phyloP scores from a whole-genome alignment of 2,329 filamentous ascomycete species.

The Aureobasidium sp. region DNA sequence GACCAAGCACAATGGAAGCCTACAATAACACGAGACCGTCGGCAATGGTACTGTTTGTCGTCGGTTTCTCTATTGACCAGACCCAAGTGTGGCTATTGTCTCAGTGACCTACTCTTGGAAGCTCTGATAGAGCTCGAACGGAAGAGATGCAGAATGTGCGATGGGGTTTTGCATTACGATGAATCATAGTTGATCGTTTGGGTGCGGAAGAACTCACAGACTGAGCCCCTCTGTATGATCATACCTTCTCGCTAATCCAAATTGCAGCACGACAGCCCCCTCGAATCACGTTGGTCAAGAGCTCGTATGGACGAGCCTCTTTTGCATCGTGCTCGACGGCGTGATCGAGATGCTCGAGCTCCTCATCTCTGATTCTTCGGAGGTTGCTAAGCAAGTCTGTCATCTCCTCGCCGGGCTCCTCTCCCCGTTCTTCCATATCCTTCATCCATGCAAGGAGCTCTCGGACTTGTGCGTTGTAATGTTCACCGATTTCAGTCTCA shows the following conservation, averaged over 20 bases:
- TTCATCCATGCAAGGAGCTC: constrained; percentile 72
- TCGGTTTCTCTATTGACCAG: not conserved
- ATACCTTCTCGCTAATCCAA: constrained; percentile 75
- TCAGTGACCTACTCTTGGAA: not conserved
- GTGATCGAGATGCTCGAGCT: constrained; percentile 92
- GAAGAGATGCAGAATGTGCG: not conserved
- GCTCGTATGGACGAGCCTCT: constrained; percentile 80
- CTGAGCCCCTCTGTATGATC: constrained; percentile 17
- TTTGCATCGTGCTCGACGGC: constrained; percentile 90
- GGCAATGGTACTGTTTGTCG: not conserved
- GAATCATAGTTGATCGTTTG: not conserved
- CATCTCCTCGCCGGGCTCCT: constrained; percentile 74
- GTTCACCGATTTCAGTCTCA: constrained; percentile 92
- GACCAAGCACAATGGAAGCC: not conserved
- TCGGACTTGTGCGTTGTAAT: constrained; percentile 91
- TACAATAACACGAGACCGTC: not conserved
- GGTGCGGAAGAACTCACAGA: not conserved
- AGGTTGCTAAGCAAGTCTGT: constrained; percentile 64
- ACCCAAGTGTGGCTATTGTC: not conserved
- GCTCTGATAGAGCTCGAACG: not conserved
- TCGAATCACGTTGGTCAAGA: constrained; percentile 79
- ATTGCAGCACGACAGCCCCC: constrained; percentile 90
- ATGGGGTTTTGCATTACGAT: not conserved
- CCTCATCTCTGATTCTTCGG: constrained; percentile 83
- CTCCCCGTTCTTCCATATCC: constrained; percentile 67